Evolutionary conservation across 2,329 filamentous ascomycete genomes (phyloP).

Genomic region (Fusarium mundagurra): DNA sequence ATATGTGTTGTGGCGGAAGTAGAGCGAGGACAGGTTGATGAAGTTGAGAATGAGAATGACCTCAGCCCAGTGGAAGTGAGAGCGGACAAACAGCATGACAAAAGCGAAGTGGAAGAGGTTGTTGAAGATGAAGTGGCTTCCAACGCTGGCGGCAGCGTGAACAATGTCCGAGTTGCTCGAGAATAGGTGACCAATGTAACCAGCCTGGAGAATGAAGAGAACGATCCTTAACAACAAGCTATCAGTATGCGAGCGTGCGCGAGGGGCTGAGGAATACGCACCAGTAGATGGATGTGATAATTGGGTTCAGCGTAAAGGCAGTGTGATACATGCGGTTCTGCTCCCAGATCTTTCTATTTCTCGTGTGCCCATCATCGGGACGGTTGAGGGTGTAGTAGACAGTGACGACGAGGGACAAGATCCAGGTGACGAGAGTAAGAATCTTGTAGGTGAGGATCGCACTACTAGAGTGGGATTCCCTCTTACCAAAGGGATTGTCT

Average conservation of each 20-base stretch:
- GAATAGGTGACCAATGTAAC: constrained; percentile 82
- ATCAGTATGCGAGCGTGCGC: neutral
- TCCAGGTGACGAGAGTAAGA: constrained; percentile 77
- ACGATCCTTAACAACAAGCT: constrained; percentile 63
- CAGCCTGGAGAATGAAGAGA: constrained; percentile 78
- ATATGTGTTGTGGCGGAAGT: constrained; percentile 80
- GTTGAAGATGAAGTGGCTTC: constrained; percentile 85
- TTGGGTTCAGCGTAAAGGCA: constrained; percentile 78
- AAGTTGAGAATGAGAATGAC: constrained; percentile 83
- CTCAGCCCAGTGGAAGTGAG: constrained; percentile 79
- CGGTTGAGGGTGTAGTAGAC: constrained; percentile 77
- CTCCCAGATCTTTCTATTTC: constrained; percentile 76
- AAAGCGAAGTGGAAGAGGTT: constrained; percentile 86
- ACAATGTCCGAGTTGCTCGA: constrained; percentile 70
- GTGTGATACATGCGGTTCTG: constrained; percentile 74
- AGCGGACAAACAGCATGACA: constrained; percentile 83
- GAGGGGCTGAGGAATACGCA: constrained; percentile 46
- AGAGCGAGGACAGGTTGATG: constrained; percentile 79
- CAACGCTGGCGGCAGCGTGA: constrained; percentile 78
- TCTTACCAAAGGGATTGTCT: constrained; percentile 82
- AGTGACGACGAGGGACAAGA: constrained; percentile 75
- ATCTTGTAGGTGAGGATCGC: constrained; percentile 79
- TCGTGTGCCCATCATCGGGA: constrained; percentile 69
- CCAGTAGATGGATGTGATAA: constrained; percentile 80
- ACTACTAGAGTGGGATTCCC: constrained; percentile 70